A percentile compares a stretch with the other conserved stretches of the same genome.
Evolutionary conservation across 805 yeast genomes (phyloP).

Genomic region (Spathaspora arborariae): DNA sequence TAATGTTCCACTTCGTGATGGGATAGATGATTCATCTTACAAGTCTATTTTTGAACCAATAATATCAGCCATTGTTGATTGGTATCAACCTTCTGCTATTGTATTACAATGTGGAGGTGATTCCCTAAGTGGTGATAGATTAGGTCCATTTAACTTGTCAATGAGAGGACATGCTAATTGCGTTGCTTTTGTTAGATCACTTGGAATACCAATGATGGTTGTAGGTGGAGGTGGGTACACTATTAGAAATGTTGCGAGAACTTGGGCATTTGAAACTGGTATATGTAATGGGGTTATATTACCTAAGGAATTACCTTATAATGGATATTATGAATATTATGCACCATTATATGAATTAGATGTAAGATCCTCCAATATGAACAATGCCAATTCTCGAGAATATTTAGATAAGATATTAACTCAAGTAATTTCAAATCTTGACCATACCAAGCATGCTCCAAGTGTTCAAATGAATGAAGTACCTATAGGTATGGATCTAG

Average conservation of each 20-base stretch:
- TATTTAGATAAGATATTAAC: slow-evolving; percentile 80
- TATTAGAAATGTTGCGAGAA: slow-evolving; percentile 91
- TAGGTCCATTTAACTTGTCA: slow-evolving; percentile 93
- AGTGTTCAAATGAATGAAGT: slow-evolving; percentile 89
- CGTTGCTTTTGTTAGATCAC: slow-evolving; percentile 78
- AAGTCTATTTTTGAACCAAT: slow-evolving; percentile 88
- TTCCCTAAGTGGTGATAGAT: slow-evolving; percentile 89
- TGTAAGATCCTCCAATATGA: slow-evolving; percentile 94
- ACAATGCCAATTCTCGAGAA: slow-evolving; percentile 91
- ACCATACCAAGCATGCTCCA: slow-evolving; percentile 92
- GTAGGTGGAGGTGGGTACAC: slow-evolving; percentile 99
- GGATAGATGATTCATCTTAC: slow-evolving; percentile 88
- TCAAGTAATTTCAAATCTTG: slow-evolving; percentile 72
- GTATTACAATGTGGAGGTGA: slow-evolving; percentile 99
- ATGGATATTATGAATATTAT: slow-evolving; percentile 94
- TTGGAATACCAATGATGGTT: slow-evolving; percentile 87
- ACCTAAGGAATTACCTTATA: slow-evolving; percentile 78
- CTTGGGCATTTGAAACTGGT: slow-evolving; percentile 95
- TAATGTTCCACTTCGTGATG: slow-evolving; percentile 91
- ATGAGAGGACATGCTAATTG: slow-evolving; percentile 97
- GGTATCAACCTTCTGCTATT: slow-evolving; percentile 93
- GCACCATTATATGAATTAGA: slow-evolving; percentile 96
- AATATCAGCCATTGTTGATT: slow-evolving; percentile 67
- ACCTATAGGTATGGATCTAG: slow-evolving; percentile 78
- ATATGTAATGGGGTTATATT: slow-evolving; percentile 75